Evolutionary conservation across 345 rosid genomes (phyloP).

Genomic region (Heritiera littoralis): DNA sequence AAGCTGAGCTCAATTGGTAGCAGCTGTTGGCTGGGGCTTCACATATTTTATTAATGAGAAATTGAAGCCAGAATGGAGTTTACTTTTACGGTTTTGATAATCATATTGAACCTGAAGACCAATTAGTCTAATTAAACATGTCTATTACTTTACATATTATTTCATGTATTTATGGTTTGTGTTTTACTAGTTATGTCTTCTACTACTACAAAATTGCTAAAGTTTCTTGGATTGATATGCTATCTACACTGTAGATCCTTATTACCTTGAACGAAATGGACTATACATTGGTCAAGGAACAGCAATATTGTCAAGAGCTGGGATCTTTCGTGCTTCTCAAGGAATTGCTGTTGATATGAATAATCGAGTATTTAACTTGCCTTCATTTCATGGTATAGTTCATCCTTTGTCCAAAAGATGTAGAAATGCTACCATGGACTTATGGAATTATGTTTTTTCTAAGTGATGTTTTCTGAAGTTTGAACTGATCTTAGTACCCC

Average conservation of each 20-base stretch:
- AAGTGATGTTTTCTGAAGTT: background rate
- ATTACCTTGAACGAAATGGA: conserved; percentile 67
- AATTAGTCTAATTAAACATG: background rate
- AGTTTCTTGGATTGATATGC: conserved; percentile 22
- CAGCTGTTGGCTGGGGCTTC: background rate
- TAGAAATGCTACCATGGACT: background rate
- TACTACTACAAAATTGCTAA: conserved; percentile 11
- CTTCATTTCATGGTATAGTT: conserved; percentile 76
- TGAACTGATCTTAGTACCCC: conserved; percentile 20
- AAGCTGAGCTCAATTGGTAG: background rate
- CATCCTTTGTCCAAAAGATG: conserved; percentile 13
- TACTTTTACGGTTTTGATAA: background rate
- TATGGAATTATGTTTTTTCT: background rate
- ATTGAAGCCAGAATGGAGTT: background rate
- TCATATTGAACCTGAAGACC: background rate
- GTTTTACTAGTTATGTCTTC: background rate
- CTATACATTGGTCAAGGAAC: conserved; percentile 93
- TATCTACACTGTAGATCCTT: conserved; percentile 64
- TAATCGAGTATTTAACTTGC: conserved; percentile 68
- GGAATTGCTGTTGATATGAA: conserved; percentile 92
- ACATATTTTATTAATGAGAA: background rate
- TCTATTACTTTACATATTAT: background rate
- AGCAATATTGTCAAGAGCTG: conserved; percentile 86
- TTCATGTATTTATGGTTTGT: conserved; percentile 12
- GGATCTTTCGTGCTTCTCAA: conserved; percentile 75